phyloP scores from a whole-genome alignment of 2,329 filamentous ascomycete species.

The Aspergillus tanneri region DNA sequence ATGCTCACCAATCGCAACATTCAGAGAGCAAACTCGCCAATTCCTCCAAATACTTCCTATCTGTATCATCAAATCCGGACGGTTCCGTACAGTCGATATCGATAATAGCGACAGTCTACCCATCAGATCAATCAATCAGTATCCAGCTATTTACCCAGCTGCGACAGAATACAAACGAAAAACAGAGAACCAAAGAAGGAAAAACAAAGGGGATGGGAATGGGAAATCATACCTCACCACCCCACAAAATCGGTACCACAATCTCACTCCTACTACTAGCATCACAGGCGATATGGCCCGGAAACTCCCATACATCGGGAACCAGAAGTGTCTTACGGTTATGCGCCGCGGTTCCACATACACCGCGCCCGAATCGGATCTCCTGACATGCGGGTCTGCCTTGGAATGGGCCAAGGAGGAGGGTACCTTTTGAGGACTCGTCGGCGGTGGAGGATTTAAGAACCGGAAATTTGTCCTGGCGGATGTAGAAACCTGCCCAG shows the following conservation, averaged over 20 bases:
- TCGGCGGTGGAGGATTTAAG: slow-evolving; percentile 19
- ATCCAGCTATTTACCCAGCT: too few species aligned
- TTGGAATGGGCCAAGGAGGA: slow-evolving; percentile 50
- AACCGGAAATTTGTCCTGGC: slow-evolving; percentile 43
- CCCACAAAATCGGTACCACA: slow-evolving; percentile 48
- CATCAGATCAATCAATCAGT: slow-evolving; percentile 2
- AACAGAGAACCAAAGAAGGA: neutral
- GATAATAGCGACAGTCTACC: slow-evolving; percentile 49
- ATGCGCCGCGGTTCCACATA: slow-evolving; percentile 47
- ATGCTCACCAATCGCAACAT: slow-evolving; percentile 46
- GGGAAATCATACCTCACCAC: slow-evolving; percentile 37
- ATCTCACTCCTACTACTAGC: slow-evolving; percentile 51
- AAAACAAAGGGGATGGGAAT: slow-evolving; percentile 5
- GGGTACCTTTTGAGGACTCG: slow-evolving; percentile 23
- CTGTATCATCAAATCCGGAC: slow-evolving; percentile 46
- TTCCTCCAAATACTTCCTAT: slow-evolving; percentile 44
- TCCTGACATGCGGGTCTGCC: slow-evolving; percentile 51
- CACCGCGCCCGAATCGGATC: slow-evolving; percentile 47
- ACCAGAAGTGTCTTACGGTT: slow-evolving; percentile 43
- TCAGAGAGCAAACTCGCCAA: slow-evolving; percentile 42
- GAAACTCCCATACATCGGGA: slow-evolving; percentile 45
- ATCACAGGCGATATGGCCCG: slow-evolving; percentile 53
- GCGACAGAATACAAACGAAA: too few species aligned
- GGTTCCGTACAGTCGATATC: slow-evolving; percentile 49
- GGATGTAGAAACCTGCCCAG: slow-evolving; percentile 51